Percentiles rank a stretch among this genome's conserved stretches.
Conservation (phyloP, 257 asterid genomes). For the Gentiana straminea region DNA sequence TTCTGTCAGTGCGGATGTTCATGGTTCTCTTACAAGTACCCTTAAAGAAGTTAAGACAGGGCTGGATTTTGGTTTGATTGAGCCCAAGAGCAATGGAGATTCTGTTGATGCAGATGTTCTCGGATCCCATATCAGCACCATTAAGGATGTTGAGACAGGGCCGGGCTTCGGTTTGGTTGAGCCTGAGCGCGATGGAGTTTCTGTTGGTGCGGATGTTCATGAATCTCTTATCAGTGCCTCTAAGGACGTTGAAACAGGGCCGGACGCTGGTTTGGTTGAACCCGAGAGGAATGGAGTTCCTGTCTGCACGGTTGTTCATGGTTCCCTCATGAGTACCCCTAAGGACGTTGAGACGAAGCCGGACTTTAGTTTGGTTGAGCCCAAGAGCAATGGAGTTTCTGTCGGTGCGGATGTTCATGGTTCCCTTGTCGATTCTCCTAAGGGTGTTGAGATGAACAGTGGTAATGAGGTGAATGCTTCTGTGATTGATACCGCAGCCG, state of each 20-base stretch:
- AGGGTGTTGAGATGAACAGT: not conserved
- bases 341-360: not conserved
- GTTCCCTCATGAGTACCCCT: not conserved
- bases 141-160: not conserved
- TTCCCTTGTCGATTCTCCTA: not conserved
- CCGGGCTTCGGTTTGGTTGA: not conserved
- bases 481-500: not conserved
- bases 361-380: conserved; percentile 1
- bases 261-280: conserved; percentile 2
- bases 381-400: conserved; percentile 1
- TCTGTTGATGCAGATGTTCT: not conserved
- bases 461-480: not conserved
- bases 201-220: too few species aligned
- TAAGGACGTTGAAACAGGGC: not conserved
- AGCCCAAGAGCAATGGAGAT: not conserved
- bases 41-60: not conserved
- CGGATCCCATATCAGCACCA: not conserved
- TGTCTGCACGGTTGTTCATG: too few species aligned
- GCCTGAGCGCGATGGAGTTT: not conserved
- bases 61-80: not conserved
- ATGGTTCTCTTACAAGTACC: not conserved
- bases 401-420: not conserved
- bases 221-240: not conserved
- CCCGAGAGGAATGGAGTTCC: not conserved
- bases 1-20: not conserved